phyloP scores from a whole-genome alignment of 306 rosid species.

The Prunus armeniaca region DNA sequence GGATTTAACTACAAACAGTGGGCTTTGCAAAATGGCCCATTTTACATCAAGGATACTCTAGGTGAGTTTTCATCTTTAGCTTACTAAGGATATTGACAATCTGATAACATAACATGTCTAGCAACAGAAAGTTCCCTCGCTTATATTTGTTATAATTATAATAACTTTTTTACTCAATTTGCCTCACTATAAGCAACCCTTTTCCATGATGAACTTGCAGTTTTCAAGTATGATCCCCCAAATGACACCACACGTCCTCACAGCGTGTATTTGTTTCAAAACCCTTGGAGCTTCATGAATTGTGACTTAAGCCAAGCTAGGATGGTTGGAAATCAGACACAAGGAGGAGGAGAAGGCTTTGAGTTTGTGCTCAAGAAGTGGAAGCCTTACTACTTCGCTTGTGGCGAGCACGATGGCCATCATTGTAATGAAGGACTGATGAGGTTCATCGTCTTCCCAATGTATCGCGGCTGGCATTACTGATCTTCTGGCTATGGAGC shows the following conservation, averaged over 20 bases:
- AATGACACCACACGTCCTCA: conserved; percentile 42
- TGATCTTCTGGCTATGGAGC: conserved; percentile 7
- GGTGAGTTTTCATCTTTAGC: conserved; percentile 27
- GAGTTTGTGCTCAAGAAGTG: conserved; percentile 42
- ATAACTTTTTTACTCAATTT: neutral
- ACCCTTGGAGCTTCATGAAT: conserved; percentile 37
- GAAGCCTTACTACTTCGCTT: conserved; percentile 62
- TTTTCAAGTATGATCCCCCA: conserved; percentile 72
- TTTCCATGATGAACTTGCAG: conserved; percentile 21
- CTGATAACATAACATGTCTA: neutral
- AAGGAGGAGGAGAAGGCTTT: conserved; percentile 58
- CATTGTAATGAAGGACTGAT: conserved; percentile 62
- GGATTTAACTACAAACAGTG: conserved; percentile 52
- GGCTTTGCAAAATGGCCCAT: conserved; percentile 49
- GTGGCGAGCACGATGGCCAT: conserved; percentile 53
- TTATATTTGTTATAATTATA: neutral
- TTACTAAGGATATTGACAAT: neutral
- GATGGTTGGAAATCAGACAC: conserved; percentile 34
- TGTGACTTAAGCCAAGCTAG: conserved; percentile 53
- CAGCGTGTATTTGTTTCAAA: conserved; percentile 53
- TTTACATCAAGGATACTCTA: conserved; percentile 55
- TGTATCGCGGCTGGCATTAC: conserved; percentile 30
- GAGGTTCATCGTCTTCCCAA: conserved; percentile 62
- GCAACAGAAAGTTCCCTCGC: neutral
- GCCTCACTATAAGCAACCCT: neutral